Base-by-base conservation (phyloP, 805 yeast species). In the Kodamaea jinghongensis region DNA sequence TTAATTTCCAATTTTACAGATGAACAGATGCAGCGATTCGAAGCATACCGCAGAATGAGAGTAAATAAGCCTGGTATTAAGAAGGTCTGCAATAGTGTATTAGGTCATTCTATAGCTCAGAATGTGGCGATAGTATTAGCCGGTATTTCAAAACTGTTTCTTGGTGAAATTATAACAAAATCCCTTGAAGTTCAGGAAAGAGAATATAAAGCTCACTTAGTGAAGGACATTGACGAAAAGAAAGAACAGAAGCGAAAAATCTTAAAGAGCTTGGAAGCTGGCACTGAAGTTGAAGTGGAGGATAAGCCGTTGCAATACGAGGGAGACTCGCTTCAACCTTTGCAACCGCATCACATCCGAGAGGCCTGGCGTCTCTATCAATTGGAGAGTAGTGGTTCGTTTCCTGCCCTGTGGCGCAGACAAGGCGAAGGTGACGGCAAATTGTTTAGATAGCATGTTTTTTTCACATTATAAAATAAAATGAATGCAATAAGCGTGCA, bases 11-110 rank as follows among this genome's bases (percentile, higher is more conserved):
- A 81, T 47, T 77, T 91, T 57, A 83, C 84, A 47, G 77, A 76
- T n/a, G 86, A 81, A 20, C 97, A 91, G 56, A 81, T 86, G 81
- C 81, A 82, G 42, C 64, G 96, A 37, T 91, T 88, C 60, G 96
- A 89, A 57, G 85, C 84, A 15, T 89, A 81, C 61, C 74, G 96
- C 48, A 71, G 98, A 49, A 82, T 95, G 29, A 66, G 65, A 3
- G 56, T 69, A 9, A 70, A 68, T 45, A 80, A 83, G 45, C 75
- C 81, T 3, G 86, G 90, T 3, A 84, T 91, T 7, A 86, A 84
- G 59, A 86, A 85, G 56, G 67, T 89, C 16, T 90, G 95, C 9
- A 81, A 83, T 50, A 76, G 84, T 17, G 83, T 85, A 0, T 67
- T 87, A 35, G 89, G 88, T 31, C 96, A 89, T 56, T 79, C 82